Evolutionary conservation across 306 rosid species (phyloP), one percentile per base, ranked within the genome.

Genomic region (Acacia crassicarpa): DNA sequence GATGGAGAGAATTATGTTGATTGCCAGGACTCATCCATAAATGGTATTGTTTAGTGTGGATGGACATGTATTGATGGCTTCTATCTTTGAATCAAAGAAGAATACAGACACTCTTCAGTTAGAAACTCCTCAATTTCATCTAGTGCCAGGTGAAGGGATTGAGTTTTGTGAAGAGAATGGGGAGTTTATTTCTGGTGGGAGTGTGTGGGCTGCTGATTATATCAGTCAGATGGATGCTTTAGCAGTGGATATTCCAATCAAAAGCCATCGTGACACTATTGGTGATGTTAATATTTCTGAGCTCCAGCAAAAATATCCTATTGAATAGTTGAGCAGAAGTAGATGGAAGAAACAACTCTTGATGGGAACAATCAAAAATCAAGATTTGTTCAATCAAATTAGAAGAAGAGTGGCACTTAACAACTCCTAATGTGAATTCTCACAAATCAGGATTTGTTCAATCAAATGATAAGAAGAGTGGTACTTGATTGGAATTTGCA

Each of bases 11-110:
- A 78, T 83, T 74, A 77, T 49, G 89, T 75, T n/a, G 97, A 91
- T 61, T 88, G 96, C 1, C 94, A 87, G 73, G 87, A 83, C 85
- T 4, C 87, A 82, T 81, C 92, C 98, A 1, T 98, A 89, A 87
- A 91, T 96, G 86, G 89, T 96, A 41, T 85, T 96, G 91, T 93
- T 96, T 46, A 93, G 99, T 85, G 98, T 93, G 69, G 99, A 96
- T 84, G 99, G 99, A 59, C 97, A 86, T 77, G 81, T 96, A 72
- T 83, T 96, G 85, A 93, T 84, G 9, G 99, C 98, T 40, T 98
- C 98, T 53, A 93, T 96, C 80, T 87, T 90, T 53, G 90, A 90
- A 82, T 82, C 92, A 8, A 98, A 93, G 85, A 87, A 90, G 81
- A n/a, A 83, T 76, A 72, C 87, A 9, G 97, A 91, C 78, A 85